Evolutionary conservation across 169 alveolate genomes (phyloP).

Genomic region (Cyclospora cayetanensis): DNA sequence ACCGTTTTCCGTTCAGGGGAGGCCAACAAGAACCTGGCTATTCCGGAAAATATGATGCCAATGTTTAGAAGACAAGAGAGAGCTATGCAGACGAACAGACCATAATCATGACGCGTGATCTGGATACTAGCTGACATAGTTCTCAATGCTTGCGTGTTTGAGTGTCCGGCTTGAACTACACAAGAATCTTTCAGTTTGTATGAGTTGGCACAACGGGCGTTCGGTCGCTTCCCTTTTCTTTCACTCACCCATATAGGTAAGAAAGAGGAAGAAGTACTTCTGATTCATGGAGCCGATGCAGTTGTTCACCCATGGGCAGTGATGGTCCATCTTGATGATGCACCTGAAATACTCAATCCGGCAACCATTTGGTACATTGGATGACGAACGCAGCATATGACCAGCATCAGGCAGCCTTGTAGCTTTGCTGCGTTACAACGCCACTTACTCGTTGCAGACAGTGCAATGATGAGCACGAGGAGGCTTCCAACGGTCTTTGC

Average conservation of each 20-base stretch:
- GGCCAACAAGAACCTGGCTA: conserved; percentile 30
- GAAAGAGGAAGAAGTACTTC: conserved; percentile 87
- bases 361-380: too few relatives aligned
- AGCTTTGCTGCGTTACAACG: not conserved
- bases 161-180: not conserved
- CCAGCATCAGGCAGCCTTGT: too few relatives aligned
- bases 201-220: not conserved
- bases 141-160: not conserved
- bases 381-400: too few relatives aligned
- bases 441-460: conserved; percentile 83
- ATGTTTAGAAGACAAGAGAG: conserved; percentile 55
- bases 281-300: conserved; percentile 91
- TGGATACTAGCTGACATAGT: not conserved
- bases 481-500: conserved; percentile 84
- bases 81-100: not conserved
- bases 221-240: not conserved
- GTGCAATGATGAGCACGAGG: conserved; percentile 91
- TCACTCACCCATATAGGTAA: conserved; percentile 79
- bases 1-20: conserved; percentile 34
- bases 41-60: conserved; percentile 55
- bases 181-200: not conserved
- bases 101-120: not conserved
- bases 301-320: conserved; percentile 90
- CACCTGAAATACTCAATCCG: conserved; percentile 39
- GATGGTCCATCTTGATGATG: conserved; percentile 87